Conservation (phyloP, 176 grass and related monocot genomes). For the Musa schizocarpa region DNA sequence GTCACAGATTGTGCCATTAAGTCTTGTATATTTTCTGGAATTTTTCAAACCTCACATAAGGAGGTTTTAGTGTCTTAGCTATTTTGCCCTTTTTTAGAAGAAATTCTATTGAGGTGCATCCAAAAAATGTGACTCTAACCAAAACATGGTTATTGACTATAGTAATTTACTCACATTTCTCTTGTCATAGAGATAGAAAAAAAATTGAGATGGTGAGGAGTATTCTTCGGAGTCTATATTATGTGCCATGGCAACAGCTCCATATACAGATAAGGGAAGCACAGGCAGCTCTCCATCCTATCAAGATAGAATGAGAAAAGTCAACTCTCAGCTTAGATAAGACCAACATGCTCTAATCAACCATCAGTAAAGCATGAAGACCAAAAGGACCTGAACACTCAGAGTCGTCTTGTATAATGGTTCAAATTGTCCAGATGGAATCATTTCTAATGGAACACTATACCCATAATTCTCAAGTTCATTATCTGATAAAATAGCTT, state of each 20-base stretch:
- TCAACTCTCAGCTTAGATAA: neutral
- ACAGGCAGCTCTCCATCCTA: conserved; percentile 95
- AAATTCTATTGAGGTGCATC: neutral
- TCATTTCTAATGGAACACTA: conserved; percentile 71
- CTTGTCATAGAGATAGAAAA: conserved; percentile 98
- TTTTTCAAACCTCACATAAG: neutral
- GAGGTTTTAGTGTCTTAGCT: neutral
- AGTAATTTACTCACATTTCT: conserved; percentile 62
- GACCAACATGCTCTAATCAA: neutral
- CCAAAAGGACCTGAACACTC: conserved; percentile 57
- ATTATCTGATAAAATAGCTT: conserved; percentile 72
- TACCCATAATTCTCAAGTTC: conserved; percentile 51
- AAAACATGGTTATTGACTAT: neutral
- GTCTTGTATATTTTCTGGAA: neutral
- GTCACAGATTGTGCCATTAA: neutral
- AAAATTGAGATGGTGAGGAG: conserved; percentile 80
- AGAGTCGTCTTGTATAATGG: conserved; percentile 79
- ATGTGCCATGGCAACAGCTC: conserved; percentile 85
- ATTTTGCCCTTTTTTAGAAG: neutral
- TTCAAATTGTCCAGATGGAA: conserved; percentile 90
- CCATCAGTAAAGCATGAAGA: neutral
- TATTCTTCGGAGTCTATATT: conserved; percentile 79
- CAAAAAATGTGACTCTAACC: neutral
- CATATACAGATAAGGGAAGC: conserved; percentile 89
- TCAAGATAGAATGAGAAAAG: conserved; percentile 6